Base-by-base conservation (phyloP, 1,284 basidiomycete species). In the Naganishia cerealis region DNA sequence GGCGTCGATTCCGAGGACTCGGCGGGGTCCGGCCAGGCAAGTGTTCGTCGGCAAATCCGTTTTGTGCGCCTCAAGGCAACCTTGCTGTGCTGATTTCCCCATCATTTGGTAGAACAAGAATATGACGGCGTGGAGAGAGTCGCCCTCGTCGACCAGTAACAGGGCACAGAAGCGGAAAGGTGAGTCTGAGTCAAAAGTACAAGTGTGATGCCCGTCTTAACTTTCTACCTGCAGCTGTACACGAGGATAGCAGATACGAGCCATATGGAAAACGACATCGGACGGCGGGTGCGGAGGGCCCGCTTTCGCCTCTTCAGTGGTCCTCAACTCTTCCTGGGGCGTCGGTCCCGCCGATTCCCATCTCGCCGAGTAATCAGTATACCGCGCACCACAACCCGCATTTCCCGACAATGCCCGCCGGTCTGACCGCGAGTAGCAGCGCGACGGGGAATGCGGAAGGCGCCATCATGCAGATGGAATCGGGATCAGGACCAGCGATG, bases 221-320 rank as follows among this genome's bases (percentile, higher is more conserved):
- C 8, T 26, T 21, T 8, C 46, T 56, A 8, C 38, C 9, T 18
- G 42, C 26, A 68, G 67, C 67, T 18, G 67, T 40, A n/a, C 62
- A 63, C 33, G 70, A 71, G 15, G 70, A 71, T 24, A 48, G 61
- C 18, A 57, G 70, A 8, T 71, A 66, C 58, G 70, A 71, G 46
- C 70, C 70, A 4, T 71, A 71, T 52, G 50, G 39, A 24, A 71
- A 71, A 57, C 70, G 70, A 38, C 55, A 59, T 38, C 70, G 70
- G 13, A 53, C 54, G n/a, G 36, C 43, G 39, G 65, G 53, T 3
- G 65, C 57, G 16, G 57, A 59, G 7, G 61, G 61, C 2, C 61
- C 61, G 8, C 38, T 63, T 13, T 55, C 58, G 42, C 52, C 55
- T 7, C 58, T 61, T 2, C 48, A 53, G 16, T 53, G 38, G 40